Evolutionary conservation across 2,329 filamentous ascomycete genomes (phyloP).

Genomic region (Waltergamsia citrina): DNA sequence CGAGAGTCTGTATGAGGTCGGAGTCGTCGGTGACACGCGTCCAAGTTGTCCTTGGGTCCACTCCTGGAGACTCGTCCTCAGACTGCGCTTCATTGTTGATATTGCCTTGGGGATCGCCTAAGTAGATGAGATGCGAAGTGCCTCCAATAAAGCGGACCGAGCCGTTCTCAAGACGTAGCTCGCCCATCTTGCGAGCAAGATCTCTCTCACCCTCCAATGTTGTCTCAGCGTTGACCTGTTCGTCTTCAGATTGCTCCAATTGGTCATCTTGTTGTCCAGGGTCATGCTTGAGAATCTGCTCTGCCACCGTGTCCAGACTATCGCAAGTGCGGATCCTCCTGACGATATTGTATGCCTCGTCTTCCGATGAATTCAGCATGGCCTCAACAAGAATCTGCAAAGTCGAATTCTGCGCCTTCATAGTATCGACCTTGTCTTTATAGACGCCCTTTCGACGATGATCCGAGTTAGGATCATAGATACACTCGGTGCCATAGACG

Average conservation of each 20-base stretch:
- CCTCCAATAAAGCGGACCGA: constrained; percentile 87
- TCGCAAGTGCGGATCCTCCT: constrained; percentile 82
- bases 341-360: constrained; percentile 75
- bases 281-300: constrained; percentile 32
- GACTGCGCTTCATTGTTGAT: constrained; percentile 29
- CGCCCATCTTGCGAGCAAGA: constrained; percentile 86
- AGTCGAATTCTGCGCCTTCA: constrained; percentile 80
- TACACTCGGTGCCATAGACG: constrained; percentile 81
- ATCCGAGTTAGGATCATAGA: constrained; percentile 95
- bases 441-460: constrained; percentile 95
- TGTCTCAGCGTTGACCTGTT: constrained; percentile 28
- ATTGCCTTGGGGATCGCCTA: constrained; percentile 40
- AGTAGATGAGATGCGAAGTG: constrained; percentile 85
- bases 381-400: constrained; percentile 89
- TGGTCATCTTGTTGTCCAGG: constrained; percentile 31
- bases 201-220: constrained; percentile 60
- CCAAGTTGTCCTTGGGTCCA: constrained; percentile 76
- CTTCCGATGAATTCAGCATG: constrained; percentile 82
- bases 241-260: constrained; percentile 23
- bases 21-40: constrained; percentile 75
- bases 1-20: constrained; percentile 71
- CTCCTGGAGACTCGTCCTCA: constrained; percentile 38
- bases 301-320: constrained; percentile 45
- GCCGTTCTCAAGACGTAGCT: constrained; percentile 78
- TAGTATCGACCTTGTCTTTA: constrained; percentile 81